A percentile compares a stretch with the other conserved stretches of the same genome.
phyloP scores from a whole-genome alignment of 2,329 filamentous ascomycete species.

The Aspergillus ochraceoroseus region DNA sequence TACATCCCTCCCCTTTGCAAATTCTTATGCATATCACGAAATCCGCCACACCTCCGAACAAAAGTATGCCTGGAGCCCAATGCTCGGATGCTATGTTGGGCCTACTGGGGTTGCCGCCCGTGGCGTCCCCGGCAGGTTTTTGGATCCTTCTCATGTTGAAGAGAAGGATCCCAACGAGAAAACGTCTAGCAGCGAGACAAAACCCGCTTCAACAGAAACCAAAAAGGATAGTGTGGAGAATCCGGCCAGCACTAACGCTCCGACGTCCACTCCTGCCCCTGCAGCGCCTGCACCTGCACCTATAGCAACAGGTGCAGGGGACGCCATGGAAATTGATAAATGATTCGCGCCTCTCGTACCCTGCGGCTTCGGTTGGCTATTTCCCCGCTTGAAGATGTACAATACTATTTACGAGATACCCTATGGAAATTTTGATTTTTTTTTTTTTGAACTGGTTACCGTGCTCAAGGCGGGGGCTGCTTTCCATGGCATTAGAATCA shows the following conservation, averaged over 20 bases:
- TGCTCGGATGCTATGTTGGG: conserved; percentile 80
- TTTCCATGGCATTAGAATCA: no score
- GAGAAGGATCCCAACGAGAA: conserved; percentile 16
- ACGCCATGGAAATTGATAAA: conserved; percentile 22
- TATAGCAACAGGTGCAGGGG: conserved; percentile 9
- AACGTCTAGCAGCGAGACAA: conserved; percentile 4
- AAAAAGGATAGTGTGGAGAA: conserved; percentile 8
- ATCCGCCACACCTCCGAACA: conserved; percentile 69
- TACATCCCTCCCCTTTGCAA: conserved; percentile 77
- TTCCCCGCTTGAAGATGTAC: conserved; percentile 6
- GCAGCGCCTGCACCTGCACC: conserved; percentile 10
- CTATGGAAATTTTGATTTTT: background rate
- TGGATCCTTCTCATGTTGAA: conserved; percentile 23
- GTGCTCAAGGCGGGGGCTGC: no score
- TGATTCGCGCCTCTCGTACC: background rate
- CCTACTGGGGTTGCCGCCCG: conserved; percentile 55
- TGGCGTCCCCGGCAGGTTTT: conserved; percentile 76
- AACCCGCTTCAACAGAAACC: conserved; percentile 4
- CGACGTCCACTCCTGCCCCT: background rate
- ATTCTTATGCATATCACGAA: conserved; percentile 69
- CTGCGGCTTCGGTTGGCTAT: background rate
- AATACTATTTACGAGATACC: conserved; percentile 5
- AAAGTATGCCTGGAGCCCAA: conserved; percentile 74
- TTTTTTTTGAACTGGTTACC: background rate
- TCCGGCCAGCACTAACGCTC: conserved; percentile 4